Evolutionary conservation across 1,139 yeast genomes (phyloP), one percentile per base, ranked within the genome.

Genomic region (Yamadazyma spencermartinsiae): DNA sequence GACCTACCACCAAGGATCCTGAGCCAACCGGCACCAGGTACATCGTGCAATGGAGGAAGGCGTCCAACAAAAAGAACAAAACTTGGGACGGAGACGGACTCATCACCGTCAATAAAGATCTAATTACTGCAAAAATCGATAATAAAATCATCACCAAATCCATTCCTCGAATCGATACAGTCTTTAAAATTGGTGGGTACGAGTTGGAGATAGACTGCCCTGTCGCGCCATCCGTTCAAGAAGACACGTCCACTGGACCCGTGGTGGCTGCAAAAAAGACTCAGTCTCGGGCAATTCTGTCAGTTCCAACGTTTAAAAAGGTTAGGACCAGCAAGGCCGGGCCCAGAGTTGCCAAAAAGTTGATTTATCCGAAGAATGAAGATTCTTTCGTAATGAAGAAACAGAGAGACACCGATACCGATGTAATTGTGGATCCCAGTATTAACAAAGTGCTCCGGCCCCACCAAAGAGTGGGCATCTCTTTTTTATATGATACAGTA

Each of bases 11-110:
- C 21, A 18, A 20, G 17, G 32, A 29, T 12, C 11, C 16, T 7
- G 7, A 15, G 6, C 7, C 27, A 7, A 8, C 27, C n/a, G 21
- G 30, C 16, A 27, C 35, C 29, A 40, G 30, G 35, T 45, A 43
- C 31, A 25, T 44, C 17, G 79, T 80, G 2, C 75, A 86, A 49
- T 86, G 85, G 77, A 67, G 98, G 31, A 88, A 86, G 56, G 72
- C 70, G 30, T 69, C 92, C 1, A 71, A 65, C 28, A 87, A 86
- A 61, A 89, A 90, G 68, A 81, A 89, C 58, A 90, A 90, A 56
- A 82, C 90, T 0, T 92, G 98, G 98, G 95, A 88, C 41, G 96
- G 95, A 3, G 98, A 92, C 61, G 98, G 96, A 0, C 60, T 63
- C 18, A 67, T 86, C 4, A 45, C 18, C 6, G 44, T 50, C 0